A percentile compares a stretch with the other conserved stretches of the same genome.
phyloP scores from a whole-genome alignment of 768 basidiomycete species.

The Phanerodontia chrysosporium region DNA sequence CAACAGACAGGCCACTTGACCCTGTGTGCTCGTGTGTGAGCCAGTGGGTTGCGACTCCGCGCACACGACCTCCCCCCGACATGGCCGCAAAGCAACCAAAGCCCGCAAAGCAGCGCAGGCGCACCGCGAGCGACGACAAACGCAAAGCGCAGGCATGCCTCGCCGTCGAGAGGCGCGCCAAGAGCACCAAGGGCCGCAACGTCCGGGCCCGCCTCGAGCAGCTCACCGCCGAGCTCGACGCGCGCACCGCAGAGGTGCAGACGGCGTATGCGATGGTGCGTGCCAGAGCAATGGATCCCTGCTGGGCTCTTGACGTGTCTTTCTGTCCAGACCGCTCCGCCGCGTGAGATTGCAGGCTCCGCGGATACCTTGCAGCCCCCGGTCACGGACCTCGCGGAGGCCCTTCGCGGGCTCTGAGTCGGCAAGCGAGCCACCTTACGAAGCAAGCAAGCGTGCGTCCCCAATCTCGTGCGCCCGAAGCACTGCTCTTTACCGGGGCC shows the following conservation, averaged over 20 bases:
- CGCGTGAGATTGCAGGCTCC: not conserved
- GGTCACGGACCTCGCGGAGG: constrained; percentile 10
- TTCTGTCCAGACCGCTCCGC: not conserved
- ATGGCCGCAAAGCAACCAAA: constrained; percentile 1
- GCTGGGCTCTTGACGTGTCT: not conserved
- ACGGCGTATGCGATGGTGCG: not conserved
- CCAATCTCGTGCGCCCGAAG: not conserved
- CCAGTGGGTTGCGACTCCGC: no score
- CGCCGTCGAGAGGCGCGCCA: not conserved
- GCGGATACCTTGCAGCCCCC: not conserved
- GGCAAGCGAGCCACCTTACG: not conserved
- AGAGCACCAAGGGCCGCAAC: constrained; percentile 2
- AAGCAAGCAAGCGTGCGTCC: not conserved
- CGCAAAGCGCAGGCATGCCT: not conserved
- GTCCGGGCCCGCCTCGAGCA: not conserved
- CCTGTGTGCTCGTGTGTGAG: not conserved
- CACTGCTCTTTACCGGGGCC: not conserved
- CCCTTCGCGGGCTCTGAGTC: constrained; percentile 10
- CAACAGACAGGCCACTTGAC: no score
- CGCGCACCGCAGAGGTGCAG: constrained; percentile 4
- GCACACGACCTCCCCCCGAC: not conserved
- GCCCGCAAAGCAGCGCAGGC: not conserved
- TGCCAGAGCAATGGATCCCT: not conserved
- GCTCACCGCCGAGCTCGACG: constrained; percentile 10
- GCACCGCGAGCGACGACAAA: not conserved